These are phyloP conservation scores for Lonicera japonica DNA, from an alignment of 129 eudicot genomes.

Conservation along the genomic window DNA sequence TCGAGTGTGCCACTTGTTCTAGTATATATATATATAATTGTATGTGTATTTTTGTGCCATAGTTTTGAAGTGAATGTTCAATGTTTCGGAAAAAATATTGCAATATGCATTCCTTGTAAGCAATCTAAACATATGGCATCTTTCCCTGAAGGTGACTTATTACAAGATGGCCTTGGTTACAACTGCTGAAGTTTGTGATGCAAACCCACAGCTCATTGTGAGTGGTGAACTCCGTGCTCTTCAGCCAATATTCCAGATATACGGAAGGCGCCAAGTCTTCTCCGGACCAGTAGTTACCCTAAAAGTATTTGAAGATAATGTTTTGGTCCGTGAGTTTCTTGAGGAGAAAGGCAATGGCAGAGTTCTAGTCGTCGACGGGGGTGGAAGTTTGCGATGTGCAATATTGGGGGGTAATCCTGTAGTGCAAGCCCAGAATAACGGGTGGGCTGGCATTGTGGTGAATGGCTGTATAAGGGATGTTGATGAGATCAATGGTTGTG, in stretches of 20 bases:
- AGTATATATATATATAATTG: no score
- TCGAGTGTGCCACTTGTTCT: no score
- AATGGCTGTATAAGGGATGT: neutral
- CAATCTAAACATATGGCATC: no score
- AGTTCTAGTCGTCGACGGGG: constrained; percentile 3
- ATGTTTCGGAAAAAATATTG: no score
- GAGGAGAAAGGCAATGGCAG: constrained; percentile 1
- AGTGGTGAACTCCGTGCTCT: neutral
- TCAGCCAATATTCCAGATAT: constrained; percentile 1
- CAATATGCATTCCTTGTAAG: no score
- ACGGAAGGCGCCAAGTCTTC: neutral
- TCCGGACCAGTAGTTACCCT: constrained; percentile 1
- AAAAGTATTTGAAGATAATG: neutral
- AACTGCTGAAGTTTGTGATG: constrained; percentile 4
- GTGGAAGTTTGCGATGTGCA: neutral
- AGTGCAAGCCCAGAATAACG: neutral
- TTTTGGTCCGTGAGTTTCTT: constrained; percentile 1
- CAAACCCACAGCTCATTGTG: neutral
- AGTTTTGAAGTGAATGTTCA: no score
- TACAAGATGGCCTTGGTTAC: neutral
- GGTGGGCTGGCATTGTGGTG: constrained; percentile 1
- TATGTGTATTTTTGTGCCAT: no score
- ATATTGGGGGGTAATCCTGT: neutral
- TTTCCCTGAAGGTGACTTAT: no score
- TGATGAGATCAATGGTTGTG: neutral